phyloP scores from a whole-genome alignment of 2,329 filamentous ascomycete genomes.

The Tolypocladium capitatum region DNA sequence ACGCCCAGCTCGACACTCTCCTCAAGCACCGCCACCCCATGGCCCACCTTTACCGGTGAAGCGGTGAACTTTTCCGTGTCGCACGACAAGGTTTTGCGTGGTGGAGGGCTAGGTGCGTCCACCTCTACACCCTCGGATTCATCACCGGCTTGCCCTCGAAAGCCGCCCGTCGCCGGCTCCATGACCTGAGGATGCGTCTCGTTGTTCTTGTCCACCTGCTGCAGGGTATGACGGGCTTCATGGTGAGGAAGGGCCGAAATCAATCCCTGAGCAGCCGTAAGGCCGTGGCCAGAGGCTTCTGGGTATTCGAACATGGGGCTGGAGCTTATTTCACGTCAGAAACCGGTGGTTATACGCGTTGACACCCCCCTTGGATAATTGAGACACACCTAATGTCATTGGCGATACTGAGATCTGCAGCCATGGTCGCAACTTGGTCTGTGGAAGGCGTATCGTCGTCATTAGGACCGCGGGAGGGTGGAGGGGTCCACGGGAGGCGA shows the following conservation, averaged over 20 bases:
- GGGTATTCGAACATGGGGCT: neutral
- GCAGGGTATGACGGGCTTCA: neutral
- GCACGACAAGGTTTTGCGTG: neutral
- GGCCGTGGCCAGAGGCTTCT: neutral
- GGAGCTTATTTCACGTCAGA: neutral
- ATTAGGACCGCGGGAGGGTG: slow-evolving; percentile 5
- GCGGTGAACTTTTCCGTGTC: slow-evolving; percentile 3
- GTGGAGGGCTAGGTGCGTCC: neutral
- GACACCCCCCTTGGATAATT: neutral
- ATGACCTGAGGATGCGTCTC: neutral
- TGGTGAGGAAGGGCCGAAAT: neutral
- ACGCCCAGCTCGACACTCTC: slow-evolving; percentile 36
- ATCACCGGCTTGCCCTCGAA: neutral
- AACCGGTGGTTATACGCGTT: neutral
- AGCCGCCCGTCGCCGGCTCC: neutral
- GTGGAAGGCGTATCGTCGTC: neutral
- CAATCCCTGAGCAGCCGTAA: neutral
- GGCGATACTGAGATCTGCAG: neutral
- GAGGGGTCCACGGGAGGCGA: slow-evolving; percentile 8
- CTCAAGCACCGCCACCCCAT: slow-evolving; percentile 42
- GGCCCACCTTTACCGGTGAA: slow-evolving; percentile 29
- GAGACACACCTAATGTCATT: neutral
- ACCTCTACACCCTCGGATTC: neutral
- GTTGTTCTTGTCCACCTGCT: neutral
- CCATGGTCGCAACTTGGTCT: neutral